These are phyloP conservation scores for Amanita jacksonii DNA, from an alignment of 768 basidiomycete genomes.

Conservation along the genomic window DNA sequence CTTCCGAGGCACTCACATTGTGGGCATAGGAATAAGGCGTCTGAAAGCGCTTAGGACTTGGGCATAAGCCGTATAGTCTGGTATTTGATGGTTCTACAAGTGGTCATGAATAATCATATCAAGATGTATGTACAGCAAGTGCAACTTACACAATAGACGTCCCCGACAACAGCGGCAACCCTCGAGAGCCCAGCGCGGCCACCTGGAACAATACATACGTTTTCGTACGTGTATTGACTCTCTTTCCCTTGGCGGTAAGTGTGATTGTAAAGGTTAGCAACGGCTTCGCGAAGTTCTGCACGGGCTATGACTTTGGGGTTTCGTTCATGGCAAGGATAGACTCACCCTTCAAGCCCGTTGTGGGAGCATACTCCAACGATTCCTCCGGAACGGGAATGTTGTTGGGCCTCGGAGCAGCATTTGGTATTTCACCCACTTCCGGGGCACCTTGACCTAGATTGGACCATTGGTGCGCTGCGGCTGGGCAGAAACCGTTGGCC, in stretches of 20 bases:
- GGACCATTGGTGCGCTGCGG: slow-evolving; percentile 71
- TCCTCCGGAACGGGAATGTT: slow-evolving; percentile 59
- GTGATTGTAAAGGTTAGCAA: slow-evolving; percentile 82
- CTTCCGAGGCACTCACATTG: slow-evolving; percentile 43
- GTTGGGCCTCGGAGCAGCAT: slow-evolving; percentile 56
- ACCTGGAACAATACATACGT: slow-evolving; percentile 92
- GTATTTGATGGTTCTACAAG: slow-evolving; percentile 74
- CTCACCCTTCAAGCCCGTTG: slow-evolving; percentile 79
- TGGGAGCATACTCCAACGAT: slow-evolving; percentile 85
- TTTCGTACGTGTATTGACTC: slow-evolving; percentile 86
- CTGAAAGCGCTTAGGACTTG: slow-evolving; percentile 81
- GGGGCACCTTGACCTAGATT: slow-evolving; percentile 92
- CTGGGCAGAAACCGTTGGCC: slow-evolving; percentile 86
- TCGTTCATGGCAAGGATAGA: background rate
- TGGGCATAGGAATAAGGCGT: slow-evolving; percentile 84
- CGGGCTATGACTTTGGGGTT: too few relatives aligned
- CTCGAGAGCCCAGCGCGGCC: slow-evolving; percentile 86
- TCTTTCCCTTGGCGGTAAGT: slow-evolving; percentile 75
- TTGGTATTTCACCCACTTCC: slow-evolving; percentile 78
- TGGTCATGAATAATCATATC: slow-evolving; percentile 5
- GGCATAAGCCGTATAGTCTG: slow-evolving; percentile 87
- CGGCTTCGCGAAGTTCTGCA: slow-evolving; percentile 74
- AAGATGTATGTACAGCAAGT: slow-evolving; percentile 3
- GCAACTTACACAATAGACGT: slow-evolving; percentile 66
- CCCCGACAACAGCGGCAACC: slow-evolving; percentile 85